phyloP scores from a whole-genome alignment of 2,329 filamentous ascomycete species.

The Diplodia mutila region DNA sequence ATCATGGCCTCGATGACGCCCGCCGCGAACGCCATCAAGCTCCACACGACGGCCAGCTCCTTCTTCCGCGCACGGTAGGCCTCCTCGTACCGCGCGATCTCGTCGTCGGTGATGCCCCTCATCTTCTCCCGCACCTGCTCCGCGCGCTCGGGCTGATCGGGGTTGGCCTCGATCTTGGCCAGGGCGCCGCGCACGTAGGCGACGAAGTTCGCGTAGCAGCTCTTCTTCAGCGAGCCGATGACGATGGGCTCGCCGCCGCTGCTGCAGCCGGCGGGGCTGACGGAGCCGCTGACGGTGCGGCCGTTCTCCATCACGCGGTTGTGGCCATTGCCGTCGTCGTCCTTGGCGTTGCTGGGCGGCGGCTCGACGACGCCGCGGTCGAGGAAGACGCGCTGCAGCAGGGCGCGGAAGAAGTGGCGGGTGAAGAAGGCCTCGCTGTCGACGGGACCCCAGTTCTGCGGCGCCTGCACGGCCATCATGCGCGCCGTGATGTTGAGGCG shows the following conservation, averaged over 20 bases:
- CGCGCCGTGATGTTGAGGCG: constrained; percentile 92
- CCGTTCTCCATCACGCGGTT: constrained; percentile 31
- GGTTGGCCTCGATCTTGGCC: constrained; percentile 55
- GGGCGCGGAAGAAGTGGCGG: constrained; percentile 87
- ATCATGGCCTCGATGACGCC: constrained; percentile 87
- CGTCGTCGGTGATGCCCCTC: constrained; percentile 70
- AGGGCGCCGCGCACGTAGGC: constrained; percentile 78
- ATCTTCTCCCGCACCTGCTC: constrained; percentile 67
- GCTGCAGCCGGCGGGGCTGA: constrained; percentile 86
- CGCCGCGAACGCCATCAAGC: constrained; percentile 93
- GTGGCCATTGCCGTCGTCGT: constrained; percentile 46
- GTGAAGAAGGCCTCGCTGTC: constrained; percentile 90
- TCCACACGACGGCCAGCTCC: constrained; percentile 87
- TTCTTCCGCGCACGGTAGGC: constrained; percentile 70
- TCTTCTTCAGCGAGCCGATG: constrained; percentile 81
- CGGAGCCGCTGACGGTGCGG: constrained; percentile 54
- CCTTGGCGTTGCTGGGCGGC: constrained; percentile 40
- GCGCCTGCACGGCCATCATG: constrained; percentile 98
- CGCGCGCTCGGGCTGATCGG: constrained; percentile 47
- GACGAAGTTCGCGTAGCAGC: constrained; percentile 77
- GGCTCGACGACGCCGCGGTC: constrained; percentile 77
- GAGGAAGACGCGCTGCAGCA: constrained; percentile 89
- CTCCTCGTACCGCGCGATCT: constrained; percentile 72
- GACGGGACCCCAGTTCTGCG: constrained; percentile 81
- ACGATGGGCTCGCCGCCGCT: constrained; percentile 77